These are phyloP conservation scores for Ampelomyces quisqualis DNA, from an alignment of 2,329 filamentous ascomycete species.

Conservation along the genomic window DNA sequence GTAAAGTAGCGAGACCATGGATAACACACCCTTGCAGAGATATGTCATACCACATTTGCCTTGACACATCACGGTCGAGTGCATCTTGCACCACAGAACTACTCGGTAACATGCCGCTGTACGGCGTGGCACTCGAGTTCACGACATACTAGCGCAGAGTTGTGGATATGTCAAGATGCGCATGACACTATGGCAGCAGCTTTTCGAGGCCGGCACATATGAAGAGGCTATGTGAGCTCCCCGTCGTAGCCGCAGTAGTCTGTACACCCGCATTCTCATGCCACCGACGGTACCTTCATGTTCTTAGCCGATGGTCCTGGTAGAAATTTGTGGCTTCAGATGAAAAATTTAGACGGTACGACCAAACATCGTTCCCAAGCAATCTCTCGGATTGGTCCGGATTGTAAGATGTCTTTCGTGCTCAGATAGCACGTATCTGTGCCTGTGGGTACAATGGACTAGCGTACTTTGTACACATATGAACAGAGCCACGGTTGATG, in stretches of 20 bases:
- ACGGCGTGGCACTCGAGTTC: constrained; percentile 6
- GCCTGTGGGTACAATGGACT: neutral
- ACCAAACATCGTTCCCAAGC: too few species aligned
- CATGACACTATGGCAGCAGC: neutral
- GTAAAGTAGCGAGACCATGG: neutral
- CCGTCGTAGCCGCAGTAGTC: too few species aligned
- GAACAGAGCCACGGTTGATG: neutral
- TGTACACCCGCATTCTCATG: too few species aligned
- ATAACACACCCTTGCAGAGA: neutral
- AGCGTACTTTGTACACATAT: neutral
- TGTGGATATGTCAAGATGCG: neutral
- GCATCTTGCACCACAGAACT: neutral
- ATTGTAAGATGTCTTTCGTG: too few species aligned
- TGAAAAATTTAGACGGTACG: too few species aligned
- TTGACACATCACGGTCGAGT: neutral
- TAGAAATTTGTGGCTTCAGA: too few species aligned
- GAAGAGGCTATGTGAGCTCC: too few species aligned
- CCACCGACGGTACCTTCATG: too few species aligned
- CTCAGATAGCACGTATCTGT: too few species aligned
- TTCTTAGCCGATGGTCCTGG: too few species aligned
- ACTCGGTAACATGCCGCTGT: constrained; percentile 5
- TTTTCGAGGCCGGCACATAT: neutral
- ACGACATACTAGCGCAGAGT: neutral
- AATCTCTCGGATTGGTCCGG: too few species aligned
- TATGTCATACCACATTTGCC: neutral